A percentile compares a stretch with the other conserved stretches of the same genome.
phyloP scores from a whole-genome alignment of 2,329 filamentous ascomycete genomes.

The Ophioceras dolichostomum region DNA sequence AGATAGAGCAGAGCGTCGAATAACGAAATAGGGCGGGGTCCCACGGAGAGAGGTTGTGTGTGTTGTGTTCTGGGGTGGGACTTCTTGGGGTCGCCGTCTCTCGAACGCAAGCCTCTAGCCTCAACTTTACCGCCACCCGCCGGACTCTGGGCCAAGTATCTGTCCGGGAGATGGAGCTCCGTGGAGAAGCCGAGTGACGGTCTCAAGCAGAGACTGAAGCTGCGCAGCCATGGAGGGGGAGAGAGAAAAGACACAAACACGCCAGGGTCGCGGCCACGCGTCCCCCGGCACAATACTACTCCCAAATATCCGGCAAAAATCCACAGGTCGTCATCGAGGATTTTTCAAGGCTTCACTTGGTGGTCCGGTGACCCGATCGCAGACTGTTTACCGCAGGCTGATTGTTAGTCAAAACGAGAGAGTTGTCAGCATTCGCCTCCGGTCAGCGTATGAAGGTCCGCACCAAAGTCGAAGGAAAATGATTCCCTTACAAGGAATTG shows the following conservation, averaged over 20 bases:
- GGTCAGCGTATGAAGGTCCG: slow-evolving; percentile 59
- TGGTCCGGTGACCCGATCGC: slow-evolving; percentile 41
- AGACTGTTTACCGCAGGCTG: slow-evolving; percentile 74
- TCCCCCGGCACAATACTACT: not conserved
- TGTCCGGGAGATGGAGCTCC: not conserved
- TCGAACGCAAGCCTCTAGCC: not conserved
- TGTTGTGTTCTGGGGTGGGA: not conserved
- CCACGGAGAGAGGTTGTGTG: too few relatives aligned
- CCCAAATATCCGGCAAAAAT: not conserved
- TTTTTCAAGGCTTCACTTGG: slow-evolving; percentile 1
- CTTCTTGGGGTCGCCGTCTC: not conserved
- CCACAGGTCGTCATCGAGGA: not conserved
- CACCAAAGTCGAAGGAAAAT: slow-evolving; percentile 75
- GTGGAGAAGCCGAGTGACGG: not conserved
- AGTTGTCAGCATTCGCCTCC: slow-evolving; percentile 62
- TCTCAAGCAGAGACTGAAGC: not conserved
- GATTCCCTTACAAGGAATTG: slow-evolving; percentile 82
- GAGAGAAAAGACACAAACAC: slow-evolving; percentile 1
- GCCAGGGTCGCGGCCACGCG: not conserved
- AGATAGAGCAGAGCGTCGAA: slow-evolving; percentile 6
- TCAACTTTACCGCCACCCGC: too few relatives aligned
- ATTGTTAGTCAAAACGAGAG: slow-evolving; percentile 65
- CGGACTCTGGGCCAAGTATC: too few relatives aligned
- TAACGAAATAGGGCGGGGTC: slow-evolving; percentile 12
- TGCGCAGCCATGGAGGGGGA: not conserved